Evolutionary conservation across 371 early-diverging fungal species (phyloP).

Genomic region (Gilbertella persicaria): DNA sequence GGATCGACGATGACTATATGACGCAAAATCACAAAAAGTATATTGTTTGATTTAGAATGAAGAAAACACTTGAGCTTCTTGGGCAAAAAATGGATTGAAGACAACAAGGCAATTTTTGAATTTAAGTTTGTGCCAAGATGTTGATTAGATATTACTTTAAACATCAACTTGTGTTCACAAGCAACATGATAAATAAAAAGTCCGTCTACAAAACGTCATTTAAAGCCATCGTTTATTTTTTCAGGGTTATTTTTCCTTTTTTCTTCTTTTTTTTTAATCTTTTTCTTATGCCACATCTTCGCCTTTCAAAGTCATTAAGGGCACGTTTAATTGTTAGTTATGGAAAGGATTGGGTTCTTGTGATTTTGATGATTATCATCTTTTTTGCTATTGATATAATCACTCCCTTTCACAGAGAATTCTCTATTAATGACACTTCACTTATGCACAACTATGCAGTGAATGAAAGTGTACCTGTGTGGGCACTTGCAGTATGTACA

Average conservation of each 20-base stretch:
- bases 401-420: slow-evolving; percentile 68
- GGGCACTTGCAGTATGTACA: slow-evolving; percentile 47
- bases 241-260: slow-evolving; percentile 1
- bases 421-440: slow-evolving; percentile 63
- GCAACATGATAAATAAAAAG: too few species aligned
- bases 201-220: too few species aligned
- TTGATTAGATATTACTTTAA: too few species aligned
- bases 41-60: too few species aligned
- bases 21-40: too few species aligned
- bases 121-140: too few species aligned
- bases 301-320: slow-evolving; percentile 23
- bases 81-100: too few species aligned
- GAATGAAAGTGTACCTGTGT: slow-evolving; percentile 57
- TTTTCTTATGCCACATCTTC: slow-evolving; percentile 10
- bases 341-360: slow-evolving; percentile 62
- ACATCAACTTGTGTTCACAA: too few species aligned
- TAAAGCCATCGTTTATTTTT: background rate
- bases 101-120: too few species aligned
- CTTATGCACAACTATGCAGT: slow-evolving; percentile 59
- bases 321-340: slow-evolving; percentile 53
- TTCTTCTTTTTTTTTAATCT: slow-evolving; percentile 3
- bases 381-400: slow-evolving; percentile 56
- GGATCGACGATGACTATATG: too few species aligned
- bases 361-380: slow-evolving; percentile 51
- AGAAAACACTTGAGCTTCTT: too few species aligned